A percentile compares a stretch with the other conserved stretches of the same genome.
phyloP scores from a whole-genome alignment of 139 green algal genomes.

The Chlamydomonas asymmetrica region DNA sequence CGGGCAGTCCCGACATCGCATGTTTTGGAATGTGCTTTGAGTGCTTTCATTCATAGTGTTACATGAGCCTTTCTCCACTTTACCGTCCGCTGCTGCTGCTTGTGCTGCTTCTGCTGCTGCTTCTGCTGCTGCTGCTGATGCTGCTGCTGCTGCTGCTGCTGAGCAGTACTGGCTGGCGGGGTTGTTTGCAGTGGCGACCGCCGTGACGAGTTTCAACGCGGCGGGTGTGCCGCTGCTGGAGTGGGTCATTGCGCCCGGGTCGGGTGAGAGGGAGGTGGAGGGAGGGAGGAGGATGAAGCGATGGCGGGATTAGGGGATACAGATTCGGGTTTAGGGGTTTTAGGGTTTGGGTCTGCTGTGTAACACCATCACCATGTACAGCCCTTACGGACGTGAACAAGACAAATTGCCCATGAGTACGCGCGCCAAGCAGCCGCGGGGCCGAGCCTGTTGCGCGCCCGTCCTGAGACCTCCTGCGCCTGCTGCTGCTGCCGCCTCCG shows the following conservation, averaged over 20 bases:
- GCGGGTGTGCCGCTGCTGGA: constrained; percentile 62
- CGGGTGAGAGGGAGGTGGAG: too few species aligned
- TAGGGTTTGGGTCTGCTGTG: too few species aligned
- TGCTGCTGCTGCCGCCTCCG: too few species aligned
- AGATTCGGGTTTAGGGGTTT: too few species aligned
- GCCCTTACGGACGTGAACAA: constrained; percentile 34
- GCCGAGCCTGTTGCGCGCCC: too few species aligned
- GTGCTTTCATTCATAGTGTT: background rate
- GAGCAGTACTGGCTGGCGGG: constrained; percentile 58
- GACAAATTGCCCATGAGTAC: constrained; percentile 26
- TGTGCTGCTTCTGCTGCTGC: background rate
- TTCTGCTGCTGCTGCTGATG: background rate
- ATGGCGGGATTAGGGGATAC: too few species aligned
- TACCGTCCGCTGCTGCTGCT: background rate
- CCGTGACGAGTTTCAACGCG: constrained; percentile 65
- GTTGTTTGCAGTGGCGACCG: constrained; percentile 57
- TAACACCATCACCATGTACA: too few species aligned
- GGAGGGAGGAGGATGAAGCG: too few species aligned
- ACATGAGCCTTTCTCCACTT: background rate
- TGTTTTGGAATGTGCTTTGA: too few species aligned
- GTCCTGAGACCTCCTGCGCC: too few species aligned
- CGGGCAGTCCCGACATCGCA: too few species aligned
- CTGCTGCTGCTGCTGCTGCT: background rate
- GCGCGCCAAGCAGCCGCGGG: too few species aligned
- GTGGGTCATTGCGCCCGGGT: constrained; percentile 49